These are phyloP conservation scores for Eragrostis curvula DNA, from an alignment of 176 grass and related monocot species.

Conservation along the genomic window DNA sequence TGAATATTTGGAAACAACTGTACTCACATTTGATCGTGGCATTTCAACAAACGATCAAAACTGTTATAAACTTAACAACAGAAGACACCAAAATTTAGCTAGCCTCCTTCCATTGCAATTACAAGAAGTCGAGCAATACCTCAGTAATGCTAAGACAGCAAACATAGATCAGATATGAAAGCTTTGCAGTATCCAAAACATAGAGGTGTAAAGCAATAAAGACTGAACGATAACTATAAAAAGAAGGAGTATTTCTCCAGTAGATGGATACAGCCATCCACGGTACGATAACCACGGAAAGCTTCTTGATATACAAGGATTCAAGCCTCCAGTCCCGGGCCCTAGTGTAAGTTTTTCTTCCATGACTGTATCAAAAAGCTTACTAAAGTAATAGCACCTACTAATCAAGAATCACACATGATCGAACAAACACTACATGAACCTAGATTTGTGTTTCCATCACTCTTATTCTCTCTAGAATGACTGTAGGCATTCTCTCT, in stretches of 20 bases:
- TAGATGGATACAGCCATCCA: constrained; percentile 11
- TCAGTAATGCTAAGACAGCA: constrained; percentile 7
- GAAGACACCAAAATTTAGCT: neutral
- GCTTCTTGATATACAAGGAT: neutral
- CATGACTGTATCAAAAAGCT: neutral
- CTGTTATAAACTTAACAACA: neutral
- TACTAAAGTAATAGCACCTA: neutral
- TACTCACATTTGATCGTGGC: neutral
- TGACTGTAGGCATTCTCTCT: neutral
- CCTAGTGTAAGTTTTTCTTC: neutral
- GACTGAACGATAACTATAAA: neutral
- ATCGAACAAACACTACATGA: neutral
- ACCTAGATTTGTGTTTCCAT: neutral
- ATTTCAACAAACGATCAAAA: constrained; percentile 20
- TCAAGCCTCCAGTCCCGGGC: neutral
- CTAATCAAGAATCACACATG: constrained; percentile 1
- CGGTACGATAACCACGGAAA: neutral
- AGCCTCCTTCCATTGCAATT: neutral
- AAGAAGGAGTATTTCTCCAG: neutral
- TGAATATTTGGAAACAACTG: neutral
- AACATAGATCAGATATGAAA: constrained; percentile 6
- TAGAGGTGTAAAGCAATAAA: constrained; percentile 12
- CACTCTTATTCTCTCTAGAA: neutral
- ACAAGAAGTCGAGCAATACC: neutral
- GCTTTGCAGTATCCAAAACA: constrained; percentile 1